Base-by-base conservation (phyloP, 495 filamentous ascomycete genomes). In the Penicillium paxilli region DNA sequence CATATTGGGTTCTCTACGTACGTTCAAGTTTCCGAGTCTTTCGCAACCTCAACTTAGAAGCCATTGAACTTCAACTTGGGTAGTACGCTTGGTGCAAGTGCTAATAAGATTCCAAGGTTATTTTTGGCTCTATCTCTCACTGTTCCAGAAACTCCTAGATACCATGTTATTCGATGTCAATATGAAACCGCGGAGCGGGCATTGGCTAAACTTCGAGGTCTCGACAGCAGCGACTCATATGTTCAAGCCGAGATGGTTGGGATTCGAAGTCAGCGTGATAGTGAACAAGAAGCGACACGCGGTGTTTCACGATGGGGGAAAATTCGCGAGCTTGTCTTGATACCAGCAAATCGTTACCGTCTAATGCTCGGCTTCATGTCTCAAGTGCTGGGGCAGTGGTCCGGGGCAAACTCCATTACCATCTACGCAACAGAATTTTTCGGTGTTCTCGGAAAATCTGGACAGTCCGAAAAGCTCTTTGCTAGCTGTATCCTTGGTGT, bases 401-500 rank as follows among this genome's bases (percentile, higher is more conserved):
- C 77, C 16, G 84, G 83, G 0, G 81, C 82, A 2, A 75, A 76
- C 35, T 70, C 74, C 33, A 83, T 84, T 59, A 85, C 81, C 10
- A 46, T 51, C 11, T 57, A 57, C 19, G 54, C 54, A 3, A 47
- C 60, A 14, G 41, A 53, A 33, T 22, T 59, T 9, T 86, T 87
- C 67, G 66, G 60, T 0, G 68, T 85, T 40, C 70, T 86, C 21
- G 82, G 80, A 33, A 74, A 78, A 20, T 77, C 69, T 0, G 81
- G 82, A 25, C 71, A 75, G 45, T 74, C 75, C 35, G 77, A 82
- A 44, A 76, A 75, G 19, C 76, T 86, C 0, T 78, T 85, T 44
- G 73, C 80, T 19, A 86, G 79, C 6, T 81, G 72, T 37, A 75
- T 87, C 25, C 84, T 85, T 52, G 83, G 83, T 26, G 71, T 86